A percentile compares a stretch with the other conserved stretches of the same genome.
phyloP scores from a whole-genome alignment of 2,329 filamentous ascomycete genomes.

The Alternaria dauci region DNA sequence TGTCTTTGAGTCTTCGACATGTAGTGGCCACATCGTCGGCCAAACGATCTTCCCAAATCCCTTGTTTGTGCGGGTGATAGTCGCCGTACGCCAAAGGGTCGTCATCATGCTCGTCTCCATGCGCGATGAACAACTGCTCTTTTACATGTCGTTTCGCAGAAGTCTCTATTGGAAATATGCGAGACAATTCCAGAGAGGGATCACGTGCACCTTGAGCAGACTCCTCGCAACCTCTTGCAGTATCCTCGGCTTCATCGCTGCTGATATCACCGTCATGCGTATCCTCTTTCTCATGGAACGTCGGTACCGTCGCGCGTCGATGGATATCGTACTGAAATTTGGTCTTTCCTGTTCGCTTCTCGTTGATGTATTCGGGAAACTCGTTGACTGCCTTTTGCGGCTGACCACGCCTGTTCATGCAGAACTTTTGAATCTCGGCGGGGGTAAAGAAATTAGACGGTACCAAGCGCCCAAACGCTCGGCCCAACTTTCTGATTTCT shows the following conservation, averaged over 20 bases:
- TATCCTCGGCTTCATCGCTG: not conserved
- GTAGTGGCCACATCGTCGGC: not conserved
- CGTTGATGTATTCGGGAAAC: not conserved
- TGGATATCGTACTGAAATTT: not conserved
- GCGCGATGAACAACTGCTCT: not conserved
- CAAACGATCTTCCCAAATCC: not conserved
- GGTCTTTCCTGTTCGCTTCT: not conserved
- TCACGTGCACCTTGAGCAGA: not conserved
- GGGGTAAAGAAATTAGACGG: not conserved
- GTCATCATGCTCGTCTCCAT: not conserved
- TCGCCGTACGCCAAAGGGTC: not conserved
- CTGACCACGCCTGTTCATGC: not conserved
- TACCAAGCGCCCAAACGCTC: not conserved
- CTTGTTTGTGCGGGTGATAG: not conserved
- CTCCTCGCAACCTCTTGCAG: not conserved
- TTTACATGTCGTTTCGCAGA: not conserved
- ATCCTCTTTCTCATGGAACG: not conserved
- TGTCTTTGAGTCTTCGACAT: not conserved
- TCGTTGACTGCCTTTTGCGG: not conserved
- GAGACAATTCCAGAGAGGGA: not conserved
- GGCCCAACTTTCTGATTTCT: not conserved
- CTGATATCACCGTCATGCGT: not conserved
- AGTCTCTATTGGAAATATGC: not conserved
- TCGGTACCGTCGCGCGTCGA: not conserved
- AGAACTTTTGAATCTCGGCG: not conserved